Evolutionary conservation across 2,329 filamentous ascomycete genomes (phyloP).

Genomic region (Alternaria arborescens): DNA sequence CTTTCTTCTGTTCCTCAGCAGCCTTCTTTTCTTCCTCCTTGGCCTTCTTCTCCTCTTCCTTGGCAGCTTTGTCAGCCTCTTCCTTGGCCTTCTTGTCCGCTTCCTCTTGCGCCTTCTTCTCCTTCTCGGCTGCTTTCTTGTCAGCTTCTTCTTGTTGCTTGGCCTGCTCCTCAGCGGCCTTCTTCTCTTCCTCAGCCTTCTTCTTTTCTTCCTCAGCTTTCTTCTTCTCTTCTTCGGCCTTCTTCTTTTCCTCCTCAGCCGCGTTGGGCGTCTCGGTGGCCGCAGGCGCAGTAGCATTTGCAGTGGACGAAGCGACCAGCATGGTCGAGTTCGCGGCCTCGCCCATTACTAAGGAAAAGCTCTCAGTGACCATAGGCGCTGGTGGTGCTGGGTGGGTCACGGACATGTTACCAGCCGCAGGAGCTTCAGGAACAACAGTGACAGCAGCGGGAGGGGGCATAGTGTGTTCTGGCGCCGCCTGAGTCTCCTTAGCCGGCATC

Average conservation of each 20-base stretch:
- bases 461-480: conserved; percentile 6
- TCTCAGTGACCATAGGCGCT: conserved; percentile 15
- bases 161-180: conserved; percentile 1
- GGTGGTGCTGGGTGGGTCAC: conserved; percentile 10
- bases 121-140: neutral
- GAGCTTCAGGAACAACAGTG: neutral
- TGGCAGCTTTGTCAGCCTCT: neutral
- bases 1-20: conserved; percentile 1
- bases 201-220: neutral
- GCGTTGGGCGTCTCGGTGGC: neutral
- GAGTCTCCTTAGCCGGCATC: conserved; percentile 7
- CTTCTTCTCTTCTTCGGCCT: conserved; percentile 1
- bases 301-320: neutral
- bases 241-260: conserved; percentile 3
- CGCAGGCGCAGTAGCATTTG: neutral
- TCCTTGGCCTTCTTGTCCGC: neutral
- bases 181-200: neutral
- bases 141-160: neutral
- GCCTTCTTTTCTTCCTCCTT: neutral
- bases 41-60: neutral
- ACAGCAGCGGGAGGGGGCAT: conserved; percentile 2
- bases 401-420: neutral
- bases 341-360: conserved; percentile 18
- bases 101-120: neutral
- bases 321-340: conserved; percentile 6